Conservation (phyloP, 2,329 filamentous ascomycete genomes). For the Cladophialophora bantiana region DNA sequence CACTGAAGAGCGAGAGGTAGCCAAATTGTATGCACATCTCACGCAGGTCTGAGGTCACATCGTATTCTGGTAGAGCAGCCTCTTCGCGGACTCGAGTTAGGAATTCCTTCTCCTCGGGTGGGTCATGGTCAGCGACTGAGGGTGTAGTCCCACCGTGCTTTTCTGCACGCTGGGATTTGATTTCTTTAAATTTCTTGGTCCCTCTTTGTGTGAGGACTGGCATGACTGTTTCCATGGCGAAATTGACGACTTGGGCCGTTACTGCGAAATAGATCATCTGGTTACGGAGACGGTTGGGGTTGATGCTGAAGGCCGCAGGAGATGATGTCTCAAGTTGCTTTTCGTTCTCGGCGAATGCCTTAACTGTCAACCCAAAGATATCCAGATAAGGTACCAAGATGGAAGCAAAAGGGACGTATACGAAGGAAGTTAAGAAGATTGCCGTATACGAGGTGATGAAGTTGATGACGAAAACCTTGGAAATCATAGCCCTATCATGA, state of each 20-base stretch:
- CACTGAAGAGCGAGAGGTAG: conserved; percentile 88
- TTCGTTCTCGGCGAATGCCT: conserved; percentile 76
- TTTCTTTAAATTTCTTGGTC: conserved; percentile 78
- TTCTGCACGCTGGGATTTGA: conserved; percentile 66
- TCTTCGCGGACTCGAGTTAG: conserved; percentile 82
- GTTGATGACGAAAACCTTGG: conserved; percentile 94
- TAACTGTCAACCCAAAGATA: conserved; percentile 76
- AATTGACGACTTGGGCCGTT: conserved; percentile 88
- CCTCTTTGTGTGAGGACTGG: conserved; percentile 83
- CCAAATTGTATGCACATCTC: conserved; percentile 93
- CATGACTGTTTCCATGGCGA: conserved; percentile 82
- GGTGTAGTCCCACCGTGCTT: conserved; percentile 62
- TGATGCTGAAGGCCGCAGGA: conserved; percentile 75
- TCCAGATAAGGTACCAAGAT: conserved; percentile 85
- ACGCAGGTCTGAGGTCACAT: conserved; percentile 87
- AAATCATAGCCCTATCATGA: conserved; percentile 82
- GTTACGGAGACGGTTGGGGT: conserved; percentile 80
- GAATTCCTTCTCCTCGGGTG: conserved; percentile 79
- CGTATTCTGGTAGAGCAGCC: conserved; percentile 80
- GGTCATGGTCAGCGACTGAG: conserved; percentile 65
- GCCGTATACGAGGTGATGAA: conserved; percentile 96
- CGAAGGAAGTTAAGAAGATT: conserved; percentile 89
- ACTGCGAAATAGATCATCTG: conserved; percentile 97
- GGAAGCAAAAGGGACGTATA: conserved; percentile 91
- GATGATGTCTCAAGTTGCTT: conserved; percentile 67